Conservation (phyloP, 2,329 filamentous ascomycete genomes). For the Penicillium sp. region DNA sequence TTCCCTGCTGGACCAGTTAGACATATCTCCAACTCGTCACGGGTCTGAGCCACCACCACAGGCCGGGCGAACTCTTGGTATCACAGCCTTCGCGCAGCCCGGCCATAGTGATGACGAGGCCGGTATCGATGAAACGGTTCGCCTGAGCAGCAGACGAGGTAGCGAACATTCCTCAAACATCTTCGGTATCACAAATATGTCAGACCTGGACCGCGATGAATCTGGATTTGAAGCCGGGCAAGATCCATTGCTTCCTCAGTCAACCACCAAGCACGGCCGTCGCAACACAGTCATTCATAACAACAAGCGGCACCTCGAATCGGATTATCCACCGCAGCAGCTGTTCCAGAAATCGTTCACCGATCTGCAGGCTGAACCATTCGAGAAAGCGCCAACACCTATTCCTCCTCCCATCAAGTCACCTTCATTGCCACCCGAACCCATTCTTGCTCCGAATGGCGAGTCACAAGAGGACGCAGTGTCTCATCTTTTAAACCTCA, state of each 20-base stretch:
- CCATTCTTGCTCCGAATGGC: constrained; percentile 16
- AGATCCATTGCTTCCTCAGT: constrained; percentile 33
- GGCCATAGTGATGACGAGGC: constrained; percentile 21
- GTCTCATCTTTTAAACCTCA: constrained; percentile 36
- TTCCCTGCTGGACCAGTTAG: constrained; percentile 39
- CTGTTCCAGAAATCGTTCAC: constrained; percentile 49
- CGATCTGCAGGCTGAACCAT: constrained; percentile 51
- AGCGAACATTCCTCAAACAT: constrained; percentile 29
- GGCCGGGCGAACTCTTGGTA: constrained; percentile 19
- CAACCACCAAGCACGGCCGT: constrained; percentile 27
- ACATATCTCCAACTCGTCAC: constrained; percentile 38
- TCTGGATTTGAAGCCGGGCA: constrained; percentile 26
- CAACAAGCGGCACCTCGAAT: constrained; percentile 36
- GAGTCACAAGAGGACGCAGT: constrained; percentile 37
- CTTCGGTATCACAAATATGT: constrained; percentile 36
- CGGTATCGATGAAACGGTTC: constrained; percentile 24
- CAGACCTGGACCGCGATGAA: constrained; percentile 30
- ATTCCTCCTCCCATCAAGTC: constrained; percentile 25
- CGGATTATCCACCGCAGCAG: constrained; percentile 50
- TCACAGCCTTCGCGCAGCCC: constrained; percentile 16
- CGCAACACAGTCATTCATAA: constrained; percentile 25
- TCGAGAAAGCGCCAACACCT: constrained; percentile 45
- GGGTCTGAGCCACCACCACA: constrained; percentile 32
- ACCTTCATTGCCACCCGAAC: constrained; percentile 18
- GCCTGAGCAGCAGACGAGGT: constrained; percentile 21